Conservation (phyloP, 352 stramenopile genomes). For the Phytophthora sansomeana region DNA sequence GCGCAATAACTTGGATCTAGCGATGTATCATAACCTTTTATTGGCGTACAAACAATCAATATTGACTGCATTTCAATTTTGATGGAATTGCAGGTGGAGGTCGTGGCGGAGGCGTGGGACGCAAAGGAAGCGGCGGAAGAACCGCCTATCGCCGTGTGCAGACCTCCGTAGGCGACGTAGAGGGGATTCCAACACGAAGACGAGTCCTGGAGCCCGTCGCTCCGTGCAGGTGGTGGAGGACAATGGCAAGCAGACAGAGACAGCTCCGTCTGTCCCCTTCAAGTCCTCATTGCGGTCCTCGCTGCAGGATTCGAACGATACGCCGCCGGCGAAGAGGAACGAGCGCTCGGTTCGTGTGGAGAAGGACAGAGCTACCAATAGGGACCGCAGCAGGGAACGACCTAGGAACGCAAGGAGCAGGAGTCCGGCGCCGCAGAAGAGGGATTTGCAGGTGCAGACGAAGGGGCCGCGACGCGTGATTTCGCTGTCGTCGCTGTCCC, state of each 20-base stretch:
- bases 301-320: conserved; percentile 42
- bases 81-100: conserved; percentile 35
- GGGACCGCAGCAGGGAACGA: conserved; percentile 16
- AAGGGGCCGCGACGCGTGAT: conserved; percentile 39
- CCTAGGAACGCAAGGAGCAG: conserved; percentile 9
- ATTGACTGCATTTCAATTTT: conserved; percentile 4
- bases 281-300: conserved; percentile 71
- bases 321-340: conserved; percentile 22
- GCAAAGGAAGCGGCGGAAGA: conserved; percentile 34
- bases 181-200: conserved; percentile 1
- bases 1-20: conserved; percentile 11
- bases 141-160: conserved; percentile 57
- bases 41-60: background rate
- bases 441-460: conserved; percentile 36
- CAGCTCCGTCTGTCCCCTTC: conserved; percentile 34
- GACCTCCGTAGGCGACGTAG: conserved; percentile 15
- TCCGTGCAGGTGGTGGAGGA: conserved; percentile 37
- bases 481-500: conserved; percentile 45
- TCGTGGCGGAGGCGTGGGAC: conserved; percentile 31
- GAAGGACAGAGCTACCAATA: conserved; percentile 4
- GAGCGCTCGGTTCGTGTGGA: conserved; percentile 31
- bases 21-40: conserved; percentile 1
- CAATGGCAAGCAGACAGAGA: conserved; percentile 6
- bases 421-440: conserved; percentile 18
- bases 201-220: conserved; percentile 9